phyloP scores from a whole-genome alignment of 345 rosid species.

The Rhodamnia argentea region DNA sequence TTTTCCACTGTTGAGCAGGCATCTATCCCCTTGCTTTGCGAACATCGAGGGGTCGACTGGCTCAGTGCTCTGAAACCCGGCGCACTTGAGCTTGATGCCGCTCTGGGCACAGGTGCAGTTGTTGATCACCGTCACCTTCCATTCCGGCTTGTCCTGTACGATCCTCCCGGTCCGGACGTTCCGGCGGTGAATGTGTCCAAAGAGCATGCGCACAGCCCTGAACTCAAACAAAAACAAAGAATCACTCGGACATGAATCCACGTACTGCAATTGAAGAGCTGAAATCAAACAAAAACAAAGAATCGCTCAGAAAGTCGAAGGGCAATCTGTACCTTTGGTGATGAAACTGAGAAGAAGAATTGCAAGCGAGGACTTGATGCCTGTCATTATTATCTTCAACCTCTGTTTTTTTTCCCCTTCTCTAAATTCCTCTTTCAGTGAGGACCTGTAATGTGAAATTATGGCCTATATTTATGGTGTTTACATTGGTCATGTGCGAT shows the following conservation, averaged over 20 bases:
- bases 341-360: background rate
- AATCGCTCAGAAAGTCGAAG: too few relatives aligned
- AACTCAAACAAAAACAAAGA: background rate
- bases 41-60: background rate
- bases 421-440: background rate
- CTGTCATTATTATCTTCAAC: background rate
- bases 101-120: slow-evolving; percentile 3
- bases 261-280: background rate
- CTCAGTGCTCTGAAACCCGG: slow-evolving; percentile 1
- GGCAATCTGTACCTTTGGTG: background rate
- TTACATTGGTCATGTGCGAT: background rate
- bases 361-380: background rate
- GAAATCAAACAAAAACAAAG: too few relatives aligned
- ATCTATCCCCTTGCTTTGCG: background rate
- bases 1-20: slow-evolving; percentile 7
- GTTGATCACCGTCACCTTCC: slow-evolving; percentile 13
- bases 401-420: background rate
- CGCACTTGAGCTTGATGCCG: slow-evolving; percentile 2
- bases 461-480: background rate
- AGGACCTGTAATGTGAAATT: background rate
- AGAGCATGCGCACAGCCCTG: background rate
- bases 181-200: background rate
- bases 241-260: background rate
- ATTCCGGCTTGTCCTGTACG: slow-evolving; percentile 3
- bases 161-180: background rate